Conservation (phyloP, 176 grass and related monocot species). For the Juncus effusus region DNA sequence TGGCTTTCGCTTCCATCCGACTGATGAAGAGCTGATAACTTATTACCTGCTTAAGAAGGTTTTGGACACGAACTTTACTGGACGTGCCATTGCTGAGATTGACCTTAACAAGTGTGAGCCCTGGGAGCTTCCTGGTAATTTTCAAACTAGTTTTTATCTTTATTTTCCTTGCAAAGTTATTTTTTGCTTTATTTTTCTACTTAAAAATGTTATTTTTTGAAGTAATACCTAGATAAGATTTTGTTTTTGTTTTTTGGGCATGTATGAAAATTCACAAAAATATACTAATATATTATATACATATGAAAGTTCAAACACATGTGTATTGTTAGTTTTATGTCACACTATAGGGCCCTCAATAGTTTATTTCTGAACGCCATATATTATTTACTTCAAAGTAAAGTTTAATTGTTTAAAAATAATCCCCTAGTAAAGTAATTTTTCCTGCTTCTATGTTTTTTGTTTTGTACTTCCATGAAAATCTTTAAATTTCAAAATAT, state of each 20-base stretch:
- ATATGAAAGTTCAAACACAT: too few relatives aligned
- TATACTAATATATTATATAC: too few relatives aligned
- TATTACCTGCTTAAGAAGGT: constrained; percentile 89
- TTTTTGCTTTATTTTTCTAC: background rate
- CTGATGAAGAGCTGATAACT: constrained; percentile 89
- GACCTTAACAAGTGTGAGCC: constrained; percentile 94
- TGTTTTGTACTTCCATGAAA: too few relatives aligned
- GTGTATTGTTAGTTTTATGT: too few relatives aligned
- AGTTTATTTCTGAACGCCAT: too few relatives aligned
- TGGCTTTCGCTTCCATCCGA: constrained; percentile 92
- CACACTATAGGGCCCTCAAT: too few relatives aligned
- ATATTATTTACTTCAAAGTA: too few relatives aligned
- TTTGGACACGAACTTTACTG: constrained; percentile 53
- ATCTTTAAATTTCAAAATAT: too few relatives aligned
- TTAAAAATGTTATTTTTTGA: background rate
- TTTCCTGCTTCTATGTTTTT: too few relatives aligned
- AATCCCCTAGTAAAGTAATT: too few relatives aligned
- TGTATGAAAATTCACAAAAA: too few relatives aligned
- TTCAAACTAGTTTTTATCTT: background rate
- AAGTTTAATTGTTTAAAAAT: too few relatives aligned
- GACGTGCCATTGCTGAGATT: constrained; percentile 83
- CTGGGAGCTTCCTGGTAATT: constrained; percentile 80
- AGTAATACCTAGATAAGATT: background rate
- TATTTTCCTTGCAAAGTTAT: background rate
- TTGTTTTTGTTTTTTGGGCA: background rate